Percentiles rank a stretch among this genome's conserved stretches.
phyloP scores from a whole-genome alignment of 768 basidiomycete species.

The Hemileccinum rubropunctum region DNA sequence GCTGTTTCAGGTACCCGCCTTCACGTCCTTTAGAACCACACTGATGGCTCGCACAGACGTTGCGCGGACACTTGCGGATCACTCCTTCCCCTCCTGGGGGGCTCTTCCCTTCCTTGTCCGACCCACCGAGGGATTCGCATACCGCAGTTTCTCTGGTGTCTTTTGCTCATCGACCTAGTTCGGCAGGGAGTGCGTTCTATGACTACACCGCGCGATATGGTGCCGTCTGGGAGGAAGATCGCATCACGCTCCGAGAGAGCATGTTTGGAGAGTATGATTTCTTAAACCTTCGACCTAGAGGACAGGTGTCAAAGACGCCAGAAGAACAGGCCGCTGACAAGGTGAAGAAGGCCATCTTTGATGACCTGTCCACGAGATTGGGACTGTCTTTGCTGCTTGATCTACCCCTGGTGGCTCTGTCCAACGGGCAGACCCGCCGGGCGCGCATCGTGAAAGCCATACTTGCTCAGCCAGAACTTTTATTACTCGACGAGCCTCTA shows the following conservation, averaged over 20 bases:
- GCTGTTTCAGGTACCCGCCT: conserved; percentile 55
- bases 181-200: conserved; percentile 71
- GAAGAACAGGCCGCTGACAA: conserved; percentile 26
- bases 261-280: conserved; percentile 55
- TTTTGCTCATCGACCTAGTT: conserved; percentile 59
- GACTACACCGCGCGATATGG: conserved; percentile 94
- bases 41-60: conserved; percentile 39
- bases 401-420: conserved; percentile 78
- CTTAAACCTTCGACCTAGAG: conserved; percentile 28
- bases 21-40: neutral
- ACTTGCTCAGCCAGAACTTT: conserved; percentile 62
- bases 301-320: conserved; percentile 16
- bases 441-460: conserved; percentile 82
- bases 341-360: conserved; percentile 40
- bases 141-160: conserved; percentile 55
- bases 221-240: conserved; percentile 81
- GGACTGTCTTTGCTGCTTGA: conserved; percentile 66
- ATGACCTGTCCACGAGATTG: conserved; percentile 53
- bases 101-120: conserved; percentile 71
- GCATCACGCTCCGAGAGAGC: conserved; percentile 68
- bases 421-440: conserved; percentile 88
- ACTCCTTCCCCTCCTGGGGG: conserved; percentile 64
- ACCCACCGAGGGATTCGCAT: conserved; percentile 44
- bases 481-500: conserved; percentile 90
- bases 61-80: conserved; percentile 71